phyloP scores from a whole-genome alignment of 257 asterid genomes.

The Fraxinus quadrangulata region DNA sequence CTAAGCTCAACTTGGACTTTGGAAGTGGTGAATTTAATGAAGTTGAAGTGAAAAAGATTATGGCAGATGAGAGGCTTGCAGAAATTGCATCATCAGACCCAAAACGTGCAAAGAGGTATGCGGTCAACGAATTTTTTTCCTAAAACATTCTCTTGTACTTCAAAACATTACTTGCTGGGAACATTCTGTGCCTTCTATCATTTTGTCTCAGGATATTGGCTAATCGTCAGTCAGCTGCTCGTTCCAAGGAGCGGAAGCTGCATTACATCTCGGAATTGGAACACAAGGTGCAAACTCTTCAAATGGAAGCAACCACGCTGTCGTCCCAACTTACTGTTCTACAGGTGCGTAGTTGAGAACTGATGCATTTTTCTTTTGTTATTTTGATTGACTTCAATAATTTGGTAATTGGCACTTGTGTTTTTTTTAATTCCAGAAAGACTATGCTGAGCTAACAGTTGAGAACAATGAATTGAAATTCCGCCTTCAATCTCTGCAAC shows the following conservation, averaged over 20 bases:
- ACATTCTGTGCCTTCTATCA: not conserved
- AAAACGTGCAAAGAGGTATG: constrained; percentile 82
- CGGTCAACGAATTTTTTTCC: not conserved
- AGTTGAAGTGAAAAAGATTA: constrained; percentile 72
- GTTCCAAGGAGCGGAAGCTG: constrained; percentile 88
- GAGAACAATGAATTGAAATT: constrained; percentile 85
- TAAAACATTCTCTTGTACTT: not conserved
- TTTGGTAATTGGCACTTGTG: constrained; percentile 6
- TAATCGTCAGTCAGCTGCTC: constrained; percentile 94
- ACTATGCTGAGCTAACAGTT: constrained; percentile 51
- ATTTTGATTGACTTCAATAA: constrained; percentile 2
- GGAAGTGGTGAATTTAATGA: constrained; percentile 77
- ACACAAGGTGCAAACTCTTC: constrained; percentile 82
- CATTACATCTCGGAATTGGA: constrained; percentile 94
- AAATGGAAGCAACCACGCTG: constrained; percentile 71
- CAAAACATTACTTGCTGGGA: not conserved
- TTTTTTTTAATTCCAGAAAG: constrained; percentile 51
- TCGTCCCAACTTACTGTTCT: constrained; percentile 68
- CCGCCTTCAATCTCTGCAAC: constrained; percentile 83
- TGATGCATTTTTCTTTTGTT: constrained; percentile 8
- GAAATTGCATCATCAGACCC: constrained; percentile 85
- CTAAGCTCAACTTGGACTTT: constrained; percentile 51
- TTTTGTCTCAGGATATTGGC: constrained; percentile 73
- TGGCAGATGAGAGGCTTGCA: constrained; percentile 83
- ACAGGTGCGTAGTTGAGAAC: constrained; percentile 53